These are phyloP conservation scores for Pseudopyricularia javanii DNA, from an alignment of 2,329 filamentous ascomycete species.

Conservation along the genomic window DNA sequence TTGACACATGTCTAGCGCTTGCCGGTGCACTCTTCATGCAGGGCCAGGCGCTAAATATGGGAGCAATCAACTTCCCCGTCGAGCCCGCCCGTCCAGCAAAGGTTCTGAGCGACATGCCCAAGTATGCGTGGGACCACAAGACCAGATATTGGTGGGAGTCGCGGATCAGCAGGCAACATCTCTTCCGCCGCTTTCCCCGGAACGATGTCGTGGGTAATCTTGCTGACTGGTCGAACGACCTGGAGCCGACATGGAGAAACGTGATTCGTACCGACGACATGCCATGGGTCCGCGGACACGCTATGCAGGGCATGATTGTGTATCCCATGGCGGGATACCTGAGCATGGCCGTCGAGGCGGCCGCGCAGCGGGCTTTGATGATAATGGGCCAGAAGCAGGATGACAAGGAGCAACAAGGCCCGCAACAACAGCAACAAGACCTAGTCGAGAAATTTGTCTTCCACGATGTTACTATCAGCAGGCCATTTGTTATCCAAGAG, in stretches of 20 bases:
- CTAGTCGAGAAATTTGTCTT: slow-evolving; percentile 11
- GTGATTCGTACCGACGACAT: slow-evolving; percentile 20
- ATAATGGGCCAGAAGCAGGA: slow-evolving; percentile 5
- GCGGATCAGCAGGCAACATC: slow-evolving; percentile 17
- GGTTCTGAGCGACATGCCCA: slow-evolving; percentile 6
- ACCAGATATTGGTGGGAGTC: slow-evolving; percentile 8
- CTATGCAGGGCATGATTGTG: slow-evolving; percentile 31
- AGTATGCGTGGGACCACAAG: slow-evolving; percentile 9
- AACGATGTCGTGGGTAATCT: slow-evolving; percentile 20
- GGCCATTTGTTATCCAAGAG: slow-evolving; percentile 17
- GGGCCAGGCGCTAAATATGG: slow-evolving; percentile 1
- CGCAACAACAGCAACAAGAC: no score
- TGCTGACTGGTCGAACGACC: slow-evolving; percentile 17
- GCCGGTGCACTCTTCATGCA: slow-evolving; percentile 3
- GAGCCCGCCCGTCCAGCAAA: background rate
- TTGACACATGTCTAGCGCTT: background rate
- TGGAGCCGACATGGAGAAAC: slow-evolving; percentile 24
- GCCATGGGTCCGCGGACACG: slow-evolving; percentile 36
- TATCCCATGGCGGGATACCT: slow-evolving; percentile 30
- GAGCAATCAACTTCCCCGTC: slow-evolving; percentile 5
- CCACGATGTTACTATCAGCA: slow-evolving; percentile 14
- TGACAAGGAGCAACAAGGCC: no score
- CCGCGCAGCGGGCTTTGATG: slow-evolving; percentile 15
- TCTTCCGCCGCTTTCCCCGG: slow-evolving; percentile 17
- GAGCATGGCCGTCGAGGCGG: slow-evolving; percentile 24